Base-by-base conservation (phyloP, 2,329 filamentous ascomycete species). In the Paecilomyces formosus region DNA sequence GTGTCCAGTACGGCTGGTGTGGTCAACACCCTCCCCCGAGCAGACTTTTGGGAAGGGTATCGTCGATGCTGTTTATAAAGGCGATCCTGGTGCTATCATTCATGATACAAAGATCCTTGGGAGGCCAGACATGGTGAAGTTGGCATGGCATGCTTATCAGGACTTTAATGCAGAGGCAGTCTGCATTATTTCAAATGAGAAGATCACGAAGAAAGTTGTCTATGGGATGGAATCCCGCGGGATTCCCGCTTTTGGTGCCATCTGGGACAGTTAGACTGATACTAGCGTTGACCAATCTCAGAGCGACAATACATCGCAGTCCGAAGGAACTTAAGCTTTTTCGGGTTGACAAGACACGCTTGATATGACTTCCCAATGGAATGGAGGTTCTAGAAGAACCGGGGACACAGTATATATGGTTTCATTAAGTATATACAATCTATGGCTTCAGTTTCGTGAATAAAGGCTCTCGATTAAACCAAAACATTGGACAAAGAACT, bases 201-300 rank as follows among this genome's bases (percentile, higher is more conserved):
- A 64, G 33, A 57, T 76, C 59, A 75, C 74, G 12, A 69, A 69
- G 55, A 63, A 72, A 54, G 65, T 76, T 18, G 73, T 76, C 11
- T 74, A 74, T 62, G 74, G 68, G 57, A 66, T 76, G 67, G 72
- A 75, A 60, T 65, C 63, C 52, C 63, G 73, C 39, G 74, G 73
- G 0, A 62, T 76, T 30, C 65, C 72, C 26, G 69, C 72, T 11
- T 75, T 67, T 64, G 72, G 71, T 6, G 68, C 72, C 30, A 71
- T 75, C 52, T 75, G 70, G 67, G 72, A 74, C 63, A 64, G 55
- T 35, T 57, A 39, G 33, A 13, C 24, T 6, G 24, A 26, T 6
- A 26, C 24, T 26, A 26, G 24, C 6, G 24, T 6, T 6, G 24
- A 26, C 24, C 24, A 26, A 26, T 26, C 24, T 26, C 24, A n/a